These are phyloP conservation scores for Magnaporthales sp. DNA, from an alignment of 2,329 filamentous ascomycete genomes.

Conservation along the genomic window DNA sequence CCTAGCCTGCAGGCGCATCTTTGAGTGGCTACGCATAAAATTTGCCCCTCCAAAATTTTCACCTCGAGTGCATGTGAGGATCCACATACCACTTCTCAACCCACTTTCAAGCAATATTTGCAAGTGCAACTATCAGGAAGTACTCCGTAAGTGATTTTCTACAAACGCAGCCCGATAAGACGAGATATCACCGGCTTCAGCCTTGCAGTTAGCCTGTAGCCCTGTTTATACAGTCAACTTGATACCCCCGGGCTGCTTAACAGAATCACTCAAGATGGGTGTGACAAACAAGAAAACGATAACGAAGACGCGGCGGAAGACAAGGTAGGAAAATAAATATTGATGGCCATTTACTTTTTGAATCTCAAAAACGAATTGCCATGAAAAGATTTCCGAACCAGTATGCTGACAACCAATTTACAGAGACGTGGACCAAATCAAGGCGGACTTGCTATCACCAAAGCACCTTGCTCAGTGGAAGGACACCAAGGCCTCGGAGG, in stretches of 20 bases:
- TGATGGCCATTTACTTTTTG: not conserved
- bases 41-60: not conserved
- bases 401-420: constrained; percentile 3
- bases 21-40: not conserved
- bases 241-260: not conserved
- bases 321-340: constrained; percentile 39
- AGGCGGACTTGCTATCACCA: constrained; percentile 68
- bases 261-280: constrained; percentile 47
- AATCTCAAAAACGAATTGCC: too few species aligned
- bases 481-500: constrained; percentile 70
- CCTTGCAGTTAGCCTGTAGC: not conserved
- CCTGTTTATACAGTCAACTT: not conserved
- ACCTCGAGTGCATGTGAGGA: not conserved
- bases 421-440: constrained; percentile 89
- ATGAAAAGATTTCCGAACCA: not conserved
- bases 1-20: not conserved
- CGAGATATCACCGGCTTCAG: not conserved
- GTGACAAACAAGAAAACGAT: constrained; percentile 57
- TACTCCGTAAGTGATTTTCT: not conserved
- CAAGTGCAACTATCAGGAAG: not conserved
- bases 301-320: constrained; percentile 66
- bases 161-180: not conserved
- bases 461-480: constrained; percentile 76
- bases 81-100: not conserved
- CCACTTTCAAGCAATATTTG: not conserved